Conservation (phyloP, 495 filamentous ascomycete species). For the Coniosporium apollinis region DNA sequence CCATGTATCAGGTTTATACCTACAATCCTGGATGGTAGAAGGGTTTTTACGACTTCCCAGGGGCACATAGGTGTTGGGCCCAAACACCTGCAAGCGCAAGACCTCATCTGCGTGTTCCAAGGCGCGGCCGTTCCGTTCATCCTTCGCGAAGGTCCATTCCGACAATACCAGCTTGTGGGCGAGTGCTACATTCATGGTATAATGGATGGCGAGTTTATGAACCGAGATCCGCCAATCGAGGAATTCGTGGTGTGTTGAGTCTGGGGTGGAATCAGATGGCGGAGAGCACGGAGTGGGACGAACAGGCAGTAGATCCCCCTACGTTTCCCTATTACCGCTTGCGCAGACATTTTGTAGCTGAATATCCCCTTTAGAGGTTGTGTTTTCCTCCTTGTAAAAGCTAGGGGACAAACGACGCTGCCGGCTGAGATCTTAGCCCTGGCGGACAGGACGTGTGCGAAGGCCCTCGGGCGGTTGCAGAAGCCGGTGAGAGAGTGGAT, state of each 20-base stretch:
- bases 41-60: background rate
- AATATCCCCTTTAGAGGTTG: too few species aligned
- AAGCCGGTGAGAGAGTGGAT: too few species aligned
- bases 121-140: conserved; percentile 1
- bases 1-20: background rate
- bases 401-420: too few species aligned
- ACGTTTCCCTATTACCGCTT: too few species aligned
- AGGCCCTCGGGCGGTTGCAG: too few species aligned
- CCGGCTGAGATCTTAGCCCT: too few species aligned
- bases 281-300: too few species aligned
- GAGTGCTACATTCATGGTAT: conserved; percentile 1
- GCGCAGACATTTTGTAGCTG: too few species aligned
- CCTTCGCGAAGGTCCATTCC: background rate
- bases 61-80: conserved; percentile 1
- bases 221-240: background rate
- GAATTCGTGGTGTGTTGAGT: background rate
- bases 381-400: too few species aligned
- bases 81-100: background rate
- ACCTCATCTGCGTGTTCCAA: background rate
- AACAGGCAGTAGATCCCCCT: too few species aligned
- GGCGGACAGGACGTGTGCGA: too few species aligned
- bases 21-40: background rate
- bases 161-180: background rate
- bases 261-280: too few species aligned
- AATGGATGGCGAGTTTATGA: conserved; percentile 1